Evolutionary conservation across 495 filamentous ascomycete genomes (phyloP), one percentile per base, ranked within the genome.

Genomic region (Penicillium coprophilum): DNA sequence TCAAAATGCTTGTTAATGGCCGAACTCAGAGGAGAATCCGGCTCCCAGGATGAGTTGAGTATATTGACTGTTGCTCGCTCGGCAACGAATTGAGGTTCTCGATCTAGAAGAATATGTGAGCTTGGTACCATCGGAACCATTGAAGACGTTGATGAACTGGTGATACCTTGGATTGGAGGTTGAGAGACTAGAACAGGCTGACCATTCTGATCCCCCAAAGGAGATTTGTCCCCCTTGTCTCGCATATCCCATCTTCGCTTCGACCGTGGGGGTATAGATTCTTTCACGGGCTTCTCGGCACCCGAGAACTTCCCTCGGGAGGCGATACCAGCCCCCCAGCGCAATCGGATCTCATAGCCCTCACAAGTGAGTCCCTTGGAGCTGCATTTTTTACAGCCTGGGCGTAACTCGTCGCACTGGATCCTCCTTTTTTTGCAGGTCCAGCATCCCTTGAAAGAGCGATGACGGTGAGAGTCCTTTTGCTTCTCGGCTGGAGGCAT

Each of bases 371-470:
- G 20, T 6, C 67, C 67, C 15, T 61, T 45, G 4, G 48, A 34
- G 17, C 34, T 55, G 46, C 67, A 70, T 36, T 41, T 66, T 44
- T 53, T 39, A 45, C 67, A 70, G 13, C 50, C 55, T 0, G 67
- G 67, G 15, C 61, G 63, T 1, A 46, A 27, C 46, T 66, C 63
- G n/a, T 70, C 67, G 34, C 67, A 70, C 47, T 70, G 65, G 17
- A 68, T 54, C 7, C 63, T 59, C 44, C 57, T 66, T 17, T 56
- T 61, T 45, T 70, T 70, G 53, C 67, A 70, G 3, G 65, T 70
- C 67, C 67, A 70, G 34, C 67, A 70, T 32, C 67, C 67, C 38
- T 61, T 66, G 54, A 62, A 64, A 9, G 65, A 68, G 20, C 67
- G 62, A 24, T 65, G 65, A 34, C 56, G 61, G 20, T 32, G 31